These are phyloP conservation scores for Diplodia intermedia DNA, from an alignment of 2,329 filamentous ascomycete genomes.

Conservation along the genomic window DNA sequence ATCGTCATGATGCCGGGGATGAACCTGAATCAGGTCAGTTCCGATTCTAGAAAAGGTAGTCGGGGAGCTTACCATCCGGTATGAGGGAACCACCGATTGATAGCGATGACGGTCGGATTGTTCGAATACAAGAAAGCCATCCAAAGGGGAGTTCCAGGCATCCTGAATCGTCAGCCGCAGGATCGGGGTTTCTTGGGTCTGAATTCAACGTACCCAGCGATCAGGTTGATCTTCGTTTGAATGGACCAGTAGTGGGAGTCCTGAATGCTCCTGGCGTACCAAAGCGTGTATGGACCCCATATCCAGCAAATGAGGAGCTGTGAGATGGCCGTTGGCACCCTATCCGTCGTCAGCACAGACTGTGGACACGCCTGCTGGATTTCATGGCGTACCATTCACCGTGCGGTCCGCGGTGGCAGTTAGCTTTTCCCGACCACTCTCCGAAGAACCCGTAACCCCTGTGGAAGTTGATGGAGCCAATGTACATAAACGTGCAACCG, in stretches of 20 bases:
- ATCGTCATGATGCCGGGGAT: constrained; percentile 67
- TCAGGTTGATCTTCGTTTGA: constrained; percentile 63
- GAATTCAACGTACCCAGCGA: constrained; percentile 48
- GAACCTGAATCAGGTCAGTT: constrained; percentile 42
- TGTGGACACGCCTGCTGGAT: background rate
- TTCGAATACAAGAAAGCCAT: constrained; percentile 63
- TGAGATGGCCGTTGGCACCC: constrained; percentile 70
- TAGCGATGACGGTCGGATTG: constrained; percentile 56
- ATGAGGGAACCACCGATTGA: constrained; percentile 65
- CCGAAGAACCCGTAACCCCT: constrained; percentile 23
- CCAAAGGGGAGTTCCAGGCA: constrained; percentile 73
- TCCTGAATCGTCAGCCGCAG: constrained; percentile 47
- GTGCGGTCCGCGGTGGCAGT: constrained; percentile 24
- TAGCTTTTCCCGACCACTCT: constrained; percentile 18
- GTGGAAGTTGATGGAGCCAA: constrained; percentile 30
- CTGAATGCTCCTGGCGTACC: constrained; percentile 65
- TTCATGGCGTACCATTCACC: constrained; percentile 25
- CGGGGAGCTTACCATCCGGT: constrained; percentile 63
- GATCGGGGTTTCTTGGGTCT: background rate
- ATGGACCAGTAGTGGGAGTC: constrained; percentile 72
- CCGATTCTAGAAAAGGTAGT: no score
- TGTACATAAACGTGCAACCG: constrained; percentile 4
- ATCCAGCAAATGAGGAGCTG: constrained; percentile 70
- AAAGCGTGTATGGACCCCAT: constrained; percentile 67
- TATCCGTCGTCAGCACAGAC: constrained; percentile 35